Conservation (phyloP, 2,329 filamentous ascomycete species). For the Curvularia sp. region DNA sequence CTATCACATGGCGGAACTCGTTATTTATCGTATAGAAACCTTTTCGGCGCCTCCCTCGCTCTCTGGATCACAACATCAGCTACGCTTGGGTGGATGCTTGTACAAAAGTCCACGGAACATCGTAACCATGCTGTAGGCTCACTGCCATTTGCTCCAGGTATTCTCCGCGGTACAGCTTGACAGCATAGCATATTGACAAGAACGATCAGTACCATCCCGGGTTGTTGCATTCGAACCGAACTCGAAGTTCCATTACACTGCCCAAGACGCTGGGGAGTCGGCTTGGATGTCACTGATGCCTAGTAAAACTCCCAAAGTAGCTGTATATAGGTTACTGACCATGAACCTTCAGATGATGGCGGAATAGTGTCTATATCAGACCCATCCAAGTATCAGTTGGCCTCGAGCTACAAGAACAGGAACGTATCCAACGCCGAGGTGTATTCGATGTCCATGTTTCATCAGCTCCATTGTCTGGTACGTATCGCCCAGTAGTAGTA, state of each 20-base stretch:
- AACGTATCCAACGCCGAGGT: slow-evolving; percentile 10
- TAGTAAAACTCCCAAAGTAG: background rate
- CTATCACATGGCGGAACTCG: background rate
- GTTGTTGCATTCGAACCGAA: slow-evolving; percentile 4
- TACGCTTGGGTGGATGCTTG: slow-evolving; percentile 7
- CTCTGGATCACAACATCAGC: slow-evolving; percentile 5
- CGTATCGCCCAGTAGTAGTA: background rate
- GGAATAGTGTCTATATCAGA: slow-evolving; percentile 8
- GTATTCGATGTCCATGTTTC: slow-evolving; percentile 16
- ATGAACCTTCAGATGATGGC: slow-evolving; percentile 3
- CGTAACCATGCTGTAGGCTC: slow-evolving; percentile 1
- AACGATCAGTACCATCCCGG: slow-evolving; percentile 6
- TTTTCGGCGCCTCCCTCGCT: slow-evolving; percentile 3
- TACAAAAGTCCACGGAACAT: background rate
- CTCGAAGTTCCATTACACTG: slow-evolving; percentile 11
- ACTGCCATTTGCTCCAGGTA: slow-evolving; percentile 12
- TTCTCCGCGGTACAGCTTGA: background rate
- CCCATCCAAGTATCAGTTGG: slow-evolving; percentile 10
- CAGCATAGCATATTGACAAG: background rate
- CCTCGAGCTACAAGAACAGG: slow-evolving; percentile 13
- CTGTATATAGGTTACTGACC: background rate
- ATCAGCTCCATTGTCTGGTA: slow-evolving; percentile 16
- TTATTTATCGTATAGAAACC: background rate
- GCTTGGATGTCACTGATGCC: slow-evolving; percentile 12
- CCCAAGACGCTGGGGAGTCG: slow-evolving; percentile 3